A percentile compares a stretch with the other conserved stretches of the same genome.
Evolutionary conservation across 2,329 filamentous ascomycete genomes (phyloP).

Genomic region (Sclerotiophoma versabilis): DNA sequence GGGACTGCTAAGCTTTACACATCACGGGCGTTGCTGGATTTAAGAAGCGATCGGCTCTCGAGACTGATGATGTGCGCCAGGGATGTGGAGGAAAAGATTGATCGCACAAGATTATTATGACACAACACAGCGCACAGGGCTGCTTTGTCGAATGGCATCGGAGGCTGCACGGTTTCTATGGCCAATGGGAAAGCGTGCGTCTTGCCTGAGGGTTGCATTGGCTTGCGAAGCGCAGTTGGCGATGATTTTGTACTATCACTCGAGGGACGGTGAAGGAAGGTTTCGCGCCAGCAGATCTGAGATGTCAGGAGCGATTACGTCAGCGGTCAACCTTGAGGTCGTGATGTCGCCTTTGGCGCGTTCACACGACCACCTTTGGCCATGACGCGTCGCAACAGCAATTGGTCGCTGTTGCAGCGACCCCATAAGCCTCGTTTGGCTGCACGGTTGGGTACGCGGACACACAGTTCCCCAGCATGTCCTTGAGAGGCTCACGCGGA

Average conservation of each 20-base stretch:
- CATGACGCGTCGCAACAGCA: constrained; percentile 21
- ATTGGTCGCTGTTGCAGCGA: constrained; percentile 8
- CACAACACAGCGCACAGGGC: constrained; percentile 8
- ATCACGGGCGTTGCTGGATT: neutral
- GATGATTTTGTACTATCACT: too few species aligned
- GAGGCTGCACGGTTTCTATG: neutral
- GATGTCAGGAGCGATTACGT: constrained; percentile 7
- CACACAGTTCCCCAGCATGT: constrained; percentile 23
- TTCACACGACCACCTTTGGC: neutral
- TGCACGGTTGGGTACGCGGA: neutral
- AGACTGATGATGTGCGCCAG: constrained; percentile 4
- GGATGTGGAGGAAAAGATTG: constrained; percentile 6
- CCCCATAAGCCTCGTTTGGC: neutral
- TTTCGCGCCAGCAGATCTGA: neutral
- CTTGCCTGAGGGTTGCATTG: neutral
- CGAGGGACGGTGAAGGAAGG: neutral
- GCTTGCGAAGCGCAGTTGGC: too few species aligned
- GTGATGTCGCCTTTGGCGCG: neutral
- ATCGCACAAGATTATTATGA: constrained; percentile 4
- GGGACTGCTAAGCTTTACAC: constrained; percentile 15
- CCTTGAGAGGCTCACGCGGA: constrained; percentile 27
- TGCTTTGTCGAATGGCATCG: neutral
- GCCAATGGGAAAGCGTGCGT: neutral
- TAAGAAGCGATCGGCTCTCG: neutral
- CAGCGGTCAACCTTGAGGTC: neutral